Conservation (phyloP, 2,329 filamentous ascomycete genomes). For the Leptosphaerulina australis region DNA sequence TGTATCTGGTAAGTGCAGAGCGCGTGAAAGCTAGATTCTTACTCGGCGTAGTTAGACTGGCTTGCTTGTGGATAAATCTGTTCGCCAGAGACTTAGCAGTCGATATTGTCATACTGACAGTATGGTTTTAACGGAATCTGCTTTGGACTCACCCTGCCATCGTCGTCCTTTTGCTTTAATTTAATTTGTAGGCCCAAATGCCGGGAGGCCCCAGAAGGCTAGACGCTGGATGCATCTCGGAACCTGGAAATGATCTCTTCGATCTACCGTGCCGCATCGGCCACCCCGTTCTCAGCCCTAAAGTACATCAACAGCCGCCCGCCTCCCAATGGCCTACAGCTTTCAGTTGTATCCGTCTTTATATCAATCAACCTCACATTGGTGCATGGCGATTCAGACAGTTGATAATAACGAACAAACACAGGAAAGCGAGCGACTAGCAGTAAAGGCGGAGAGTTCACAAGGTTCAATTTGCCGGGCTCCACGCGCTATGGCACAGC, state of each 20-base stretch:
- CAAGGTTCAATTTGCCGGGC: constrained; percentile 5
- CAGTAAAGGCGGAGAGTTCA: background rate
- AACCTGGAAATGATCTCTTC: background rate
- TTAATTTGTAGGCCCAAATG: background rate
- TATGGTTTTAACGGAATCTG: no score
- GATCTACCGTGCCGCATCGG: constrained; percentile 6
- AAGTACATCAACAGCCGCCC: background rate
- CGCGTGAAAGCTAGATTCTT: no score
- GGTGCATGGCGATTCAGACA: background rate
- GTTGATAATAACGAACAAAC: background rate
- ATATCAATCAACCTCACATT: background rate
- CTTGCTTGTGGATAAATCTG: no score
- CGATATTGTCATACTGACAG: no score
- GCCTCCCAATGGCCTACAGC: background rate
- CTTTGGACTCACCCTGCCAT: no score
- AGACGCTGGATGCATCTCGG: background rate
- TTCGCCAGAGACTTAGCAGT: no score
- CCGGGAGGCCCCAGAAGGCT: background rate
- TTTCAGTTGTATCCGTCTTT: background rate
- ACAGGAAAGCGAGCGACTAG: background rate
- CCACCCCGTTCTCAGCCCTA: background rate
- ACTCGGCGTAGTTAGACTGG: no score
- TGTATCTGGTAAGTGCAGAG: no score
- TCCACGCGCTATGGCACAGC: background rate
- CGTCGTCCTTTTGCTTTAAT: background rate